Evolutionary conservation across 2,329 filamentous ascomycete species (phyloP), one percentile per base, ranked within the genome.

Genomic region (Trichophyton mentagrophytes): DNA sequence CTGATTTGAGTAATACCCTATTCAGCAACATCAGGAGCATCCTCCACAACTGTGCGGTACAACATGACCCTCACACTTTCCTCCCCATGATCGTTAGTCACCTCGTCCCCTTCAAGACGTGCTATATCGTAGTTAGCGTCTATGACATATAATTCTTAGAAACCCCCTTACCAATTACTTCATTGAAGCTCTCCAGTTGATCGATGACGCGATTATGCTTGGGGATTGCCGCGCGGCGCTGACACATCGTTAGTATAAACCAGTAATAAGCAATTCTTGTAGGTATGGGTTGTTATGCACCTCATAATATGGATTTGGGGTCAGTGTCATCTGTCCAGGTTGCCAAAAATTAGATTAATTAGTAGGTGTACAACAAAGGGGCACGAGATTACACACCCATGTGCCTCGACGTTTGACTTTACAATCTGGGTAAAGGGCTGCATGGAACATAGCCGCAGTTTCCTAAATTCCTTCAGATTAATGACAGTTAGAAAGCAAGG

Each of bases 131-230:
- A 36, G 33, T 36, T 36, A 36, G 33, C 33, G 9, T 36, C 9
- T 36, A 36, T 36, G 33, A 1, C 33, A 36, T 7, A 36, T 8
- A 11, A 36, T 7, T 7, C 33, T 36, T 6, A 8, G 9, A 11
- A 36, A 36, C 2, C 7, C 7, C 20, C 60, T 63, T 42, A 63
- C 62, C 62, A n/a, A 63, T 61, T 53, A 63, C 47, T 8, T 44
- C 40, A 30, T 55, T 63, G 44, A 63, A 60, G 25, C 25, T 57
- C 22, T 63, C 62, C 13, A 63, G 17, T 7, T 53, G 42, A 36
- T 63, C 62, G 3, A 56, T 47, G 55, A 61, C 53, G 15, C 56
- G 30, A 33, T 38, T 33, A 36, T 61, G 49, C 25, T 59, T 59
- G 20, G 53, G 55, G 30, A 42, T 44, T 5, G 55, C 33, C 20